Evolutionary conservation across 169 alveolate genomes (phyloP), one percentile per base, ranked within the genome.

Genomic region (Plasmodium sp.): DNA sequence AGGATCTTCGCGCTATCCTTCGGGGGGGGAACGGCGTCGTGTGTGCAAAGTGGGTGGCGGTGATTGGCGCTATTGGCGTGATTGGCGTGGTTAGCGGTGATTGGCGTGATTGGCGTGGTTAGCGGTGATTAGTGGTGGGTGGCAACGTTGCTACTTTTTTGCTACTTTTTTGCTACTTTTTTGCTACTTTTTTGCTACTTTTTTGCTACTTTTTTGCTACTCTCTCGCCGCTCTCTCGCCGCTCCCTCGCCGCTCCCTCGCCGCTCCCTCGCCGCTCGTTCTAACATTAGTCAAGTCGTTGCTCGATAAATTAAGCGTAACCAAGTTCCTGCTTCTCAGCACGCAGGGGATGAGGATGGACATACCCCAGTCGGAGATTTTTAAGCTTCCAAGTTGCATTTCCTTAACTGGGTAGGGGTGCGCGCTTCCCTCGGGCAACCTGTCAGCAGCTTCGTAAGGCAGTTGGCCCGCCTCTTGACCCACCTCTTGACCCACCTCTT

Each of bases 1-100:
- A 85, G 82, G 16, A 18, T 85, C n/a, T 75, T 85, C 12, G 83
- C 93, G 45, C 93, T 77, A 67, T 85, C 93, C 93, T 85, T 85
- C 39, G n/a, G 91, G 43, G 43, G 72, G 58, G 33, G 22, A 9
- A 48, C 5, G 62, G 62, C 22, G 22, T 51, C n/a, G 62, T 81
- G 62, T 81, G 74, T 45, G 45, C 74, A 81, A 51, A 12, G 62
- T 51, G 62, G 62, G 22, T 51, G 16, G 7, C n/a, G 27, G 27
- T 22, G 0, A 22, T 22, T 22, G 27, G 27, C 27, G 27, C 0
- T 0, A 22, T 22, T 22, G 27, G 27, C 27, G 27, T 22, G 41
- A 3, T 36, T 36, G 27, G 27, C 9, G 45, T 39, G 9, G 0
- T 39, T 3, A 39, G 45, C 45, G 45, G 7, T 39, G 45, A 7